Evolutionary conservation across 352 stramenopile genomes (phyloP).

Genomic region (Phytophthora sansomeana): DNA sequence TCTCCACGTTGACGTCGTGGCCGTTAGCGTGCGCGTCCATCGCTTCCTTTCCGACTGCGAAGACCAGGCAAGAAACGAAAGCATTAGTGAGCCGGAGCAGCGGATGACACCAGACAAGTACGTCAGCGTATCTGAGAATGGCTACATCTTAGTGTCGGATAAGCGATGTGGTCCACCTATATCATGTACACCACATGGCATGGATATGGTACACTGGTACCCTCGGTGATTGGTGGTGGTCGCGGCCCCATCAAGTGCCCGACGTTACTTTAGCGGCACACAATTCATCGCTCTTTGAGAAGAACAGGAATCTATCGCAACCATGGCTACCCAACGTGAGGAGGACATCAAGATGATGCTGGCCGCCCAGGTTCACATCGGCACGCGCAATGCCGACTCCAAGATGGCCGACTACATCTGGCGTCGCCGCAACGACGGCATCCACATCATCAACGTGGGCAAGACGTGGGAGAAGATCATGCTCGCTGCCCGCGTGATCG

Average conservation of each 20-base stretch:
- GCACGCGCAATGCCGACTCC: conserved; percentile 98
- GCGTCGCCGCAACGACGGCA: conserved; percentile 97
- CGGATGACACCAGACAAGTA: conserved; percentile 25
- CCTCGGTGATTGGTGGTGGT: conserved; percentile 37
- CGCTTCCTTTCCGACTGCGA: not conserved
- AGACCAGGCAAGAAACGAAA: conserved; percentile 10
- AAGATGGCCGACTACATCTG: conserved; percentile 99
- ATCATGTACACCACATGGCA: conserved; percentile 18
- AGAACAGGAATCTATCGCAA: conserved; percentile 62
- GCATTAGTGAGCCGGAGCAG: not conserved
- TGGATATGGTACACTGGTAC: not conserved
- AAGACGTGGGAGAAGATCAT: conserved; percentile 99
- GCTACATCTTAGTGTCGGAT: conserved; percentile 27
- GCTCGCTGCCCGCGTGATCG: conserved; percentile 99
- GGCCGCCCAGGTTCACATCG: conserved; percentile 99
- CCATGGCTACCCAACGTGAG: conserved; percentile 93
- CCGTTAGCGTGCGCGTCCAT: not conserved
- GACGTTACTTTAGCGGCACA: conserved; percentile 1
- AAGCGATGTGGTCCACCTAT: not conserved
- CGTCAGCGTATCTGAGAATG: conserved; percentile 29
- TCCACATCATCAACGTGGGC: conserved; percentile 99
- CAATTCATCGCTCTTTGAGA: conserved; percentile 60
- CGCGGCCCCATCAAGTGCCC: not conserved
- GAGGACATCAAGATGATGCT: conserved; percentile 99
- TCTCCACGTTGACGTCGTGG: conserved; percentile 3